Evolutionary conservation across 1,284 basidiomycete species (phyloP), one percentile per base, ranked within the genome.

Genomic region (Hemileia vastatrix): DNA sequence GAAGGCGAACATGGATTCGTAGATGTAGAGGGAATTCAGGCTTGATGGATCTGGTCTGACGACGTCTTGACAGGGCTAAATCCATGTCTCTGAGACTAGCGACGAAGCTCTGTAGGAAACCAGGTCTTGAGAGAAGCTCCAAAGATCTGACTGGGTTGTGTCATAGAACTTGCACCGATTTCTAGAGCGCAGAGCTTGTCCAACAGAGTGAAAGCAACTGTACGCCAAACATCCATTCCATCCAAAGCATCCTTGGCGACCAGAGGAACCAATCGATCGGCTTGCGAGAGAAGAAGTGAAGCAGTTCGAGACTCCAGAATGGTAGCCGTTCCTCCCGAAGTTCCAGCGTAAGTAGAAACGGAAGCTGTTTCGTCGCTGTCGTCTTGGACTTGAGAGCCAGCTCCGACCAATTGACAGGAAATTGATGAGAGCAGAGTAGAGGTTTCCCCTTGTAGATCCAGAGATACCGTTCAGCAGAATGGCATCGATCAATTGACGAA

Each of bases 201-300:
- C 52, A 94, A 79, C 4, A 90, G 79, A 78, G 90, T 87, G 72
- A 91, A 93, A 18, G 88, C 87, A 27, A 93, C 84, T 18, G 93
- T 94, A 78, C 91, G 90, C 92, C 92, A 96, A 0, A 96, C 88
- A 73, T 96, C 92, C 32, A 87, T 84, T 11, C 91, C 92, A 69
- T 95, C 92, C 63, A 92, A 87, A 0, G 91, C 92, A 72, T 98
- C 94, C 18, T 90, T 82, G 33, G 88, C 85, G 23, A 95, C 79
- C 18, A 84, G 80, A 0, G 84, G 77, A 0, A 93, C 80, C 21
- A 97, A 78, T 3, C 86, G 82, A 64, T 95, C 92, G 50, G 77
- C 76, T 44, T 76, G 74, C 1, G 73, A 64, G 60, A 84, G 79
- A 32, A 82, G 77, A 55, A 86, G 58, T 54, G 66, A 57, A 64